Percentiles rank a stretch among this genome's conserved stretches.
Conservation (phyloP, 129 eudicot genomes). For the Ambrosia artemisiifolia region DNA sequence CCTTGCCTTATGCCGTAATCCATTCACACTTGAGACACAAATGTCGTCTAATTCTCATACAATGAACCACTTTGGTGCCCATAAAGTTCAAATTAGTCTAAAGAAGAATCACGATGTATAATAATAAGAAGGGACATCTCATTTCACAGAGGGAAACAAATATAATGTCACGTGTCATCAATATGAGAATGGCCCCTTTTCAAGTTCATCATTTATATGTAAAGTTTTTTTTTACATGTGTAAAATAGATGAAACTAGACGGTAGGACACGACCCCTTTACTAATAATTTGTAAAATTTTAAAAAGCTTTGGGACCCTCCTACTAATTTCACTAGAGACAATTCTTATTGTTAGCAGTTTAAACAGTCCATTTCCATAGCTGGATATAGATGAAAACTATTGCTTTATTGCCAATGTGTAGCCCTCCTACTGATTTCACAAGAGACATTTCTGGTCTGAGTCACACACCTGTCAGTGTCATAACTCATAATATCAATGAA, state of each 20-base stretch:
- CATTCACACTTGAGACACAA: slow-evolving; percentile 73
- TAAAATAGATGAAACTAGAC: slow-evolving; percentile 48
- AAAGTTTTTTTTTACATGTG: too few relatives aligned
- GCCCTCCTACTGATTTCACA: slow-evolving; percentile 41
- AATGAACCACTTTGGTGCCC: slow-evolving; percentile 45
- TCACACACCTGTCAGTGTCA: not conserved
- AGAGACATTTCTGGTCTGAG: slow-evolving; percentile 50
- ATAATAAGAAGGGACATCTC: slow-evolving; percentile 35
- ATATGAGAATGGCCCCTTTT: slow-evolving; percentile 72
- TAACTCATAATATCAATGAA: slow-evolving; percentile 12
- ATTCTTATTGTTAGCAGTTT: slow-evolving; percentile 40
- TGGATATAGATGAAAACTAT: slow-evolving; percentile 54
- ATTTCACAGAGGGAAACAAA: slow-evolving; percentile 40
- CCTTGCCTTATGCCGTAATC: slow-evolving; percentile 83
- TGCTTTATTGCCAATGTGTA: slow-evolving; percentile 51
- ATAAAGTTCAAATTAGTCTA: slow-evolving; percentile 34
- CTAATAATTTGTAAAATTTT: not conserved
- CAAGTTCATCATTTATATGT: slow-evolving; percentile 80
- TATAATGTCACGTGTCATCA: slow-evolving; percentile 47
- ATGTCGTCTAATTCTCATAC: slow-evolving; percentile 41
- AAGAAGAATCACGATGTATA: slow-evolving; percentile 49
- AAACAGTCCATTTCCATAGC: slow-evolving; percentile 48
- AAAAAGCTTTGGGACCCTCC: not conserved
- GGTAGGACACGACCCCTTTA: slow-evolving; percentile 20
- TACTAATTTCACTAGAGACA: too few relatives aligned